Evolutionary conservation across 768 basidiomycete species (phyloP).

Genomic region (Leccinum obscurum): DNA sequence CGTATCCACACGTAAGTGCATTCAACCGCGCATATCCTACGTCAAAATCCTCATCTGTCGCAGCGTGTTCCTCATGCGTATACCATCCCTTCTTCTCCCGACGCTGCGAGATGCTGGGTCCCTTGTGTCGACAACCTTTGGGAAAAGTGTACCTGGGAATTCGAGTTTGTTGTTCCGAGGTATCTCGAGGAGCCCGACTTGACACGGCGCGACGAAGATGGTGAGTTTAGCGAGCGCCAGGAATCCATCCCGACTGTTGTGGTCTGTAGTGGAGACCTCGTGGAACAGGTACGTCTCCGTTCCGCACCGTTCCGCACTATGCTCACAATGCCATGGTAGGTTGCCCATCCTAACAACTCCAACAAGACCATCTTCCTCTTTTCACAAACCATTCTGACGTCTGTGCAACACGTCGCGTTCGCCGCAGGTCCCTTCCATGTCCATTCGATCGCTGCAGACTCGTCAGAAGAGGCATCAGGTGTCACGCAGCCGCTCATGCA

Average conservation of each 20-base stretch:
- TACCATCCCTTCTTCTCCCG: conserved; percentile 83
- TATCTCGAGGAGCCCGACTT: conserved; percentile 61
- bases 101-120: conserved; percentile 97
- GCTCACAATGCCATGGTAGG: conserved; percentile 43
- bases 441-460: conserved; percentile 64
- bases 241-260: conserved; percentile 80
- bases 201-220: conserved; percentile 38
- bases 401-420: conserved; percentile 95
- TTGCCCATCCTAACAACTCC: conserved; percentile 90
- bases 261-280: conserved; percentile 90
- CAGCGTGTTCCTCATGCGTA: conserved; percentile 94
- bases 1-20: conserved; percentile 78
- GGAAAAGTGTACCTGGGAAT: conserved; percentile 98
- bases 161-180: conserved; percentile 91
- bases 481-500: conserved; percentile 76
- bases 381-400: conserved; percentile 80
- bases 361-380: conserved; percentile 95
- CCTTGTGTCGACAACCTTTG: conserved; percentile 93
- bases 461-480: conserved; percentile 55
- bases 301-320: conserved; percentile 4
- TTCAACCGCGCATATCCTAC: conserved; percentile 4
- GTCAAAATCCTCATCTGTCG: conserved; percentile 18
- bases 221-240: conserved; percentile 47
- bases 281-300: conserved; percentile 73
- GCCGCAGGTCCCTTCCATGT: conserved; percentile 94